Evolutionary conservation across 495 filamentous ascomycete genomes (phyloP).

Genomic region (Aspergillus biplanus): DNA sequence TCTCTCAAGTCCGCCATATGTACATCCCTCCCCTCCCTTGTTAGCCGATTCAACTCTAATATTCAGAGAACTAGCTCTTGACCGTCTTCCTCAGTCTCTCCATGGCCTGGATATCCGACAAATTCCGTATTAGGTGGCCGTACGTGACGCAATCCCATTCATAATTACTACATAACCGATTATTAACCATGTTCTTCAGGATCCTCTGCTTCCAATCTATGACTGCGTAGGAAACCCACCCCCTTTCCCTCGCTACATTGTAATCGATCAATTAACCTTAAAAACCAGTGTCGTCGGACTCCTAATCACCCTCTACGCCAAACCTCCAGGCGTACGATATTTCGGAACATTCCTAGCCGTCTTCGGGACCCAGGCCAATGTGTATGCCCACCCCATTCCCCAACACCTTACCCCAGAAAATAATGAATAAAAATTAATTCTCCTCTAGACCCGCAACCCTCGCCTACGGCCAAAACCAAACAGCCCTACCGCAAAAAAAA

Average conservation of each 20-base stretch:
- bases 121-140: slow-evolving; percentile 5
- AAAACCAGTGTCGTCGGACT: slow-evolving; percentile 1
- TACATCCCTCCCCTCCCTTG: background rate
- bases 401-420: background rate
- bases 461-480: slow-evolving; percentile 1
- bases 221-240: background rate
- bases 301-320: slow-evolving; percentile 1
- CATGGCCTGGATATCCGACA: slow-evolving; percentile 6
- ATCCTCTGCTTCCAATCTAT: background rate
- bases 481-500: background rate
- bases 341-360: slow-evolving; percentile 6
- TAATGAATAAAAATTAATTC: background rate
- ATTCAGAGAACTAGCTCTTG: background rate
- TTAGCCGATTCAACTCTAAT: no score
- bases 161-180: background rate
- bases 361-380: slow-evolving; percentile 2
- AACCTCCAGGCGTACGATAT: background rate
- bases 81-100: background rate
- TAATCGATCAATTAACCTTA: background rate
- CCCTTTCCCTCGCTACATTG: background rate
- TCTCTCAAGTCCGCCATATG: slow-evolving; percentile 1
- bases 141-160: background rate
- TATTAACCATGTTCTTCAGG: background rate
- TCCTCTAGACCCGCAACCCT: background rate
- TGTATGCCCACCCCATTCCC: background rate